Conservation (phyloP, 176 grass and related monocot species). For the Poa annua region DNA sequence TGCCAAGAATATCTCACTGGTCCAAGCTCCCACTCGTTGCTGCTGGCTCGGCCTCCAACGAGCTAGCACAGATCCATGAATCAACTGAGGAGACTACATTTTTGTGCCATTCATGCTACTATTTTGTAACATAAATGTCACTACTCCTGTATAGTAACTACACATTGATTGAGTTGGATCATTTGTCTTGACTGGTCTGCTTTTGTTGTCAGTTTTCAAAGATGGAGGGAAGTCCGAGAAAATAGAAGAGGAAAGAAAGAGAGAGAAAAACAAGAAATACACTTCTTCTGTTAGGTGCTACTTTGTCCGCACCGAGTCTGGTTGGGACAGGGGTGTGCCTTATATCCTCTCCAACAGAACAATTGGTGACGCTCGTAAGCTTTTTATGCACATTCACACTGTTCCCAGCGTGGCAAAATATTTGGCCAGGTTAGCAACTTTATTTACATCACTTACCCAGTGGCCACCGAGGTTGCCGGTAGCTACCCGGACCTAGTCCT, state of each 20-base stretch:
- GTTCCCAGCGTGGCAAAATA: conserved; percentile 66
- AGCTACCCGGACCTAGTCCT: no score
- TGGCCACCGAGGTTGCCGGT: no score
- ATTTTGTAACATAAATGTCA: background rate
- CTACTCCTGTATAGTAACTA: conserved; percentile 2
- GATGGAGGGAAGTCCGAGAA: conserved; percentile 71
- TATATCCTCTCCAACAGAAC: conserved; percentile 49
- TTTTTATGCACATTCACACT: conserved; percentile 77
- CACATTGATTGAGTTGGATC: background rate
- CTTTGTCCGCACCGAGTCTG: conserved; percentile 73
- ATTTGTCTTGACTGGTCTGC: background rate
- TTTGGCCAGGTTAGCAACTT: conserved; percentile 58
- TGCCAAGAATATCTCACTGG: background rate
- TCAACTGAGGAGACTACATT: background rate
- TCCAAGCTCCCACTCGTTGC: background rate
- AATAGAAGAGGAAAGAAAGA: conserved; percentile 42
- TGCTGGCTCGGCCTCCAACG: background rate
- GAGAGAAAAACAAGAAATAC: conserved; percentile 58
- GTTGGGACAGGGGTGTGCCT: conserved; percentile 48
- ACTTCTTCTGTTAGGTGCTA: conserved; percentile 74
- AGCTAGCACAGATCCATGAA: background rate
- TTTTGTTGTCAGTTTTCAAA: conserved; percentile 60
- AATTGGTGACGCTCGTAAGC: conserved; percentile 48
- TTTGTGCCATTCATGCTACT: background rate
- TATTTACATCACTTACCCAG: background rate